These are phyloP conservation scores for Chaetomidium leptoderma DNA, from an alignment of 495 filamentous ascomycete genomes.

Conservation along the genomic window DNA sequence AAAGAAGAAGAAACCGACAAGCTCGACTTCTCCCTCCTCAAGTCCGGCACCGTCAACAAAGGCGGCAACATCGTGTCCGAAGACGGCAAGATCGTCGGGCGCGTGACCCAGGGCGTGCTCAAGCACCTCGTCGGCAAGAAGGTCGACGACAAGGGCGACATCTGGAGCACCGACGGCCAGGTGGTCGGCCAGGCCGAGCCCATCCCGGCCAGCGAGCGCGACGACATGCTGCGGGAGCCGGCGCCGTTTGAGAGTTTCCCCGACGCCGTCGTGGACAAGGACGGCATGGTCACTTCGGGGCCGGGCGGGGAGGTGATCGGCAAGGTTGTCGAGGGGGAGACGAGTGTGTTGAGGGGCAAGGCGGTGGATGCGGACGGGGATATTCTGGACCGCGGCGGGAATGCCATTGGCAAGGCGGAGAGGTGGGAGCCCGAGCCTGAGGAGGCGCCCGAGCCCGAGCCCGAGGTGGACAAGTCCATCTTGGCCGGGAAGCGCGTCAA, in stretches of 20 bases:
- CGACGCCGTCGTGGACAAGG: conserved; percentile 60
- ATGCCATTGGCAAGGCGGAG: conserved; percentile 73
- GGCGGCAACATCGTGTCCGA: conserved; percentile 68
- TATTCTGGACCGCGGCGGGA: conserved; percentile 74
- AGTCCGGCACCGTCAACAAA: conserved; percentile 71
- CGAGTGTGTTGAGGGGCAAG: conserved; percentile 69
- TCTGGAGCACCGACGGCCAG: conserved; percentile 70
- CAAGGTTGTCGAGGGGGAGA: conserved; percentile 68
- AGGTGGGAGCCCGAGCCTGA: conserved; percentile 69
- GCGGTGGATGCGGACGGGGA: conserved; percentile 79
- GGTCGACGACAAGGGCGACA: conserved; percentile 65
- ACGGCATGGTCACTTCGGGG: conserved; percentile 60
- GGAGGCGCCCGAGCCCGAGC: conserved; percentile 39
- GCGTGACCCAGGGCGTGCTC: conserved; percentile 62
- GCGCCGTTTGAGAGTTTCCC: conserved; percentile 73
- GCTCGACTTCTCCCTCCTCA: conserved; percentile 60
- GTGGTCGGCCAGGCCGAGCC: conserved; percentile 70
- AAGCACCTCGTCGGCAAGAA: conserved; percentile 65
- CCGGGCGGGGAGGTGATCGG: conserved; percentile 67
- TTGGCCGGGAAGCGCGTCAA: conserved; percentile 82
- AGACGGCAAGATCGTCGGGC: conserved; percentile 66
- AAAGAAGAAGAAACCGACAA: conserved; percentile 20
- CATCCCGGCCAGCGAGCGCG: conserved; percentile 66
- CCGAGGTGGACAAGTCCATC: conserved; percentile 57
- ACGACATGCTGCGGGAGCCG: conserved; percentile 55